Evolutionary conservation across 306 rosid species (phyloP), one percentile per base, ranked within the genome.

Genomic region (Abrus precatorius): DNA sequence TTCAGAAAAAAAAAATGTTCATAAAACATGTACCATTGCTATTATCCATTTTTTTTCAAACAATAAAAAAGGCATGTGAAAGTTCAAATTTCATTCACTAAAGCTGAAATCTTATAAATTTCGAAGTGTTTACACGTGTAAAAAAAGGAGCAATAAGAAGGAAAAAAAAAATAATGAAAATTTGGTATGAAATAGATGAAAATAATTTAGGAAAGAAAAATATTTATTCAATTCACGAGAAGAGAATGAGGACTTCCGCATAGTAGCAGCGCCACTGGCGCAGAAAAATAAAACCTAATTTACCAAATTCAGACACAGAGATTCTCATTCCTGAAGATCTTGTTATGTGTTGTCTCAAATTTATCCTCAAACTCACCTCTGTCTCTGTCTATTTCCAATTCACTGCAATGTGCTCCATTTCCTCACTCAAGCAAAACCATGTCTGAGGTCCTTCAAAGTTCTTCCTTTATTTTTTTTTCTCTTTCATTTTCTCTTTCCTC

Each of bases 241-340:
- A 56, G 14, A 67, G 54, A 53, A 69, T 72, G 81, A 75, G 84
- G 74, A 73, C 6, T 40, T 71, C 78, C 80, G 59, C 82, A 83
- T 43, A 5, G 13, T 62, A 86, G 60, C 30, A 83, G 55, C 81
- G 80, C 54, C 70, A 44, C 68, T 47, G 62, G 52, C 60, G 79
- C 69, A 67, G 74, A 72, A 82, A 62, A 80, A 56, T 57, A 85
- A 87, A 89, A 91, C 97, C 97, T 89, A 93, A 91, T 80, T 84
- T 79, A 76, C 86, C 90, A 79, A 81, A 89, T 77, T 74, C 89
- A 69, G 91, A 89, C 92, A 82, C 48, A 56, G 32, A 57, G 81
- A 79, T 69, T 63, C 75, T 75, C 85, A 88, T 74, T 66, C 69
- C 49, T 48, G 49, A 30, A 52, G 29, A 82, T 82, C 79, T 82